These are phyloP conservation scores for Calophaca sinica DNA, from an alignment of 306 rosid species.

Conservation along the genomic window DNA sequence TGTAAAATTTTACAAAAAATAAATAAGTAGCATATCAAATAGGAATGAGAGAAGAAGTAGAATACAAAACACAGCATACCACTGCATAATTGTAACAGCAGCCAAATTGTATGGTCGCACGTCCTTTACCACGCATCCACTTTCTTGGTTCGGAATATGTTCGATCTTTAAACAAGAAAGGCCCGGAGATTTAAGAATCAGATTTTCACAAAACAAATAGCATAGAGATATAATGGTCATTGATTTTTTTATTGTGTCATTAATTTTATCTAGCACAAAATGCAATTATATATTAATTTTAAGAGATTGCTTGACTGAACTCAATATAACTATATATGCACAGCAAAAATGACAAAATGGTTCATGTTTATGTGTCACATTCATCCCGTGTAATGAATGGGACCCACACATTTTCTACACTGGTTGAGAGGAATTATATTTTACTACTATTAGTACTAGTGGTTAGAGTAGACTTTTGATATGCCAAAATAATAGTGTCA, in stretches of 20 bases:
- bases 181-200: slow-evolving; percentile 19
- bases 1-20: slow-evolving; percentile 36
- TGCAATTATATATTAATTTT: neutral
- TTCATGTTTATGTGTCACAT: no score
- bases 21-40: neutral
- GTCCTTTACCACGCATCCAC: slow-evolving; percentile 83
- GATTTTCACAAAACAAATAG: neutral
- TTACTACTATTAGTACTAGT: neutral
- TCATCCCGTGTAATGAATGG: neutral
- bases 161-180: slow-evolving; percentile 49
- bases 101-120: slow-evolving; percentile 70
- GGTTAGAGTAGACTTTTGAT: neutral
- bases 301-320: slow-evolving; percentile 7
- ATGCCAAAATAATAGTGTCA: neutral
- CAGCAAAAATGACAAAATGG: no score
- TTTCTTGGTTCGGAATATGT: slow-evolving; percentile 68
- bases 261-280: neutral
- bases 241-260: neutral
- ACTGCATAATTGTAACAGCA: slow-evolving; percentile 73
- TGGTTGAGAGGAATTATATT: neutral
- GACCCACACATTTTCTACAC: slow-evolving; percentile 1
- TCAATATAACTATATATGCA: neutral
- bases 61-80: slow-evolving; percentile 43
- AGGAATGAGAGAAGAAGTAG: neutral
- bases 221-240: neutral